phyloP scores from a whole-genome alignment of 2,329 filamentous ascomycete species.

The Calcarisporium arbuscula region DNA sequence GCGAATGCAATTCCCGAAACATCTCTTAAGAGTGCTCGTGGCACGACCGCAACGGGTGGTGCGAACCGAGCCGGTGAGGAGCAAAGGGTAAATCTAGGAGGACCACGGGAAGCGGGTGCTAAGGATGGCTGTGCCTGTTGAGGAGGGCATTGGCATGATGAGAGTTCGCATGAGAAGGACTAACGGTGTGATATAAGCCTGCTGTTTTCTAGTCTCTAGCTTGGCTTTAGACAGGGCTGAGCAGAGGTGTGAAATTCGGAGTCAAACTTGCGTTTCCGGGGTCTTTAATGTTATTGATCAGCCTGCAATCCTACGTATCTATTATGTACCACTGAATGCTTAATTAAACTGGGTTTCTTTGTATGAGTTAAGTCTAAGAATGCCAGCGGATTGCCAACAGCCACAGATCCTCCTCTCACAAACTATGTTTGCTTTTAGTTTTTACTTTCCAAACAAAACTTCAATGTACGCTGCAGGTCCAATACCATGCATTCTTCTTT shows the following conservation, averaged over 20 bases:
- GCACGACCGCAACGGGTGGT: constrained; percentile 57
- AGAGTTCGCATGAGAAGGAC: too few relatives aligned
- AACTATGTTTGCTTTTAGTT: too few relatives aligned
- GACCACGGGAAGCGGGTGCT: constrained; percentile 63
- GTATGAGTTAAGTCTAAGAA: not conserved
- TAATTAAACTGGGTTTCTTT: not conserved
- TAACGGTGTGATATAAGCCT: too few relatives aligned
- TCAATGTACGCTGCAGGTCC: too few relatives aligned
- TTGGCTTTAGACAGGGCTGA: too few relatives aligned
- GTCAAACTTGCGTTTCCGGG: constrained; percentile 12
- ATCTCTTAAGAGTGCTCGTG: constrained; percentile 81
- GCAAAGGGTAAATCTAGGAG: constrained; percentile 76
- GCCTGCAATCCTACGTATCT: constrained; percentile 10
- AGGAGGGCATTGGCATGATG: constrained; percentile 11
- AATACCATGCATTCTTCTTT: too few relatives aligned
- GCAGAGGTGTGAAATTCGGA: constrained; percentile 14
- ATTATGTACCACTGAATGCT: constrained; percentile 9
- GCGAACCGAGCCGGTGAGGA: constrained; percentile 58
- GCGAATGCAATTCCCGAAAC: constrained; percentile 97
- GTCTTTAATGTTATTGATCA: constrained; percentile 10
- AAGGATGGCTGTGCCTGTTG: constrained; percentile 92
- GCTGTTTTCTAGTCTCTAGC: too few relatives aligned
- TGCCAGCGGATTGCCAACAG: too few relatives aligned
- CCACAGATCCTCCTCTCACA: too few relatives aligned
- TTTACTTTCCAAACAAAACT: too few relatives aligned